Base-by-base conservation (phyloP, 2,329 filamentous ascomycete species). In the Chalaropsis ovoidea region DNA sequence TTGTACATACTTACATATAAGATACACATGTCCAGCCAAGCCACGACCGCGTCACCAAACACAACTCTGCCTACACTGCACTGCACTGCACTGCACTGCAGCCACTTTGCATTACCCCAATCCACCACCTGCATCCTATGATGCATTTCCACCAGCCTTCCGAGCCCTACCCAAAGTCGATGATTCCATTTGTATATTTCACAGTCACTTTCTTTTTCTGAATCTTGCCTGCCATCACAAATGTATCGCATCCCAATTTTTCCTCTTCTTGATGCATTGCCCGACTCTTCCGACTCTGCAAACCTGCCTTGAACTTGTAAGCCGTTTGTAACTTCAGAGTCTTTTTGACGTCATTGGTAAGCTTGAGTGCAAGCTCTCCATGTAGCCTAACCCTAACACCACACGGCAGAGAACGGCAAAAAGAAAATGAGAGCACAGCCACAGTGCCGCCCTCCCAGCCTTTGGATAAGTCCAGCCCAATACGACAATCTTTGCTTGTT, bases 311-410 rank as follows among this genome's bases (percentile, higher is more conserved):
- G 31, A 31, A 31, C 31, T 31, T 31, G 6, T 31, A 31, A 31
- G 31, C 31, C 31, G 2, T 31, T 31, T n/a, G n/a, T n/a, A n/a
- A n/a, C 15, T 22, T 19, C n/a, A 49, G 15, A 5, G 11, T 35
- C 52, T 17, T 35, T 31, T 56, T 56, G 52, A 56, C 52, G 52
- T 56, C 52, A 56, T 56, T 5, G 15, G 24, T 43, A 43, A 43
- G 42, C 42, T 13, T 13, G 6, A 13, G 11, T 43, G 11, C 42
- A 13, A 43, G 17, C 7, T n/a, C 42, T 43, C 13, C 22, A 15
- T 56, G 24, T 56, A 11, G 8, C 27, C 24, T 17, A 56, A 56
- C 52, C 52, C 52, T 56, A 56, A 35, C 24, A 1, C 13, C 24
- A 31, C 31, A 31, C 31, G 31, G 2, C 31, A 31, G 6, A 31